Percentiles rank a stretch among this genome's conserved stretches.
Conservation (phyloP, 73 alveolate genomes). For the Durusdinium trenchii region DNA sequence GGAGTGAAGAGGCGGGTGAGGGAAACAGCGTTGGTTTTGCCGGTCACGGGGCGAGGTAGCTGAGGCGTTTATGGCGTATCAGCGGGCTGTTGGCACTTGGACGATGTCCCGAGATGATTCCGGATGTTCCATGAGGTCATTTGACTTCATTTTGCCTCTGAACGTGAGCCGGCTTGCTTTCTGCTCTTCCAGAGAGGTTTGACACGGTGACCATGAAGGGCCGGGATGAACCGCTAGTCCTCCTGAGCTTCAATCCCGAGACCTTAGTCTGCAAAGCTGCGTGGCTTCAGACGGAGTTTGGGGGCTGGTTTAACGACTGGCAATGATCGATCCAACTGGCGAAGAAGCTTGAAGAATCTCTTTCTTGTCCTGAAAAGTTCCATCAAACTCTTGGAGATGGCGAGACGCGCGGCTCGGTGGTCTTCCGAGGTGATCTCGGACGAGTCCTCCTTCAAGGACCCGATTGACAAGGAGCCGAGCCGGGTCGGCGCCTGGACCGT, state of each 20-base stretch:
- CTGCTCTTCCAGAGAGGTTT: constrained; percentile 24
- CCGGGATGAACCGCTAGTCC: not conserved
- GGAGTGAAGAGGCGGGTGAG: constrained; percentile 9
- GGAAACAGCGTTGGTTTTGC: not conserved
- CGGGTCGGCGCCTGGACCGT: constrained; percentile 3
- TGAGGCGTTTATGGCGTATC: no score
- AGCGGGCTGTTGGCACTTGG: no score
- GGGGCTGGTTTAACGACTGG: not conserved
- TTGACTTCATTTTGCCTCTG: no score
- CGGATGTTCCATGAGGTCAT: no score
- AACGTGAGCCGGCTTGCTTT: no score
- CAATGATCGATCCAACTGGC: not conserved
- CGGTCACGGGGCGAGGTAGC: no score
- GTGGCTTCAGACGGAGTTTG: not conserved
- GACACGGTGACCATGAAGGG: not conserved
- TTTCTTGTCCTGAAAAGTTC: no score
- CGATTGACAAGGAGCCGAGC: constrained; percentile 53
- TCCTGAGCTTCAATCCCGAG: constrained; percentile 5
- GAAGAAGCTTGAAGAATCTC: no score
- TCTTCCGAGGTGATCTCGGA: constrained; percentile 39
- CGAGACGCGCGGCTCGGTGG: not conserved
- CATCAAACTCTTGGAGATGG: no score
- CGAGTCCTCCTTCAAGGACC: constrained; percentile 29
- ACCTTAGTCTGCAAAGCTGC: constrained; percentile 33
- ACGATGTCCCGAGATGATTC: no score